Conservation (phyloP, 192 early-diverging fungal genomes). For the Umbelopsis isabellina region DNA sequence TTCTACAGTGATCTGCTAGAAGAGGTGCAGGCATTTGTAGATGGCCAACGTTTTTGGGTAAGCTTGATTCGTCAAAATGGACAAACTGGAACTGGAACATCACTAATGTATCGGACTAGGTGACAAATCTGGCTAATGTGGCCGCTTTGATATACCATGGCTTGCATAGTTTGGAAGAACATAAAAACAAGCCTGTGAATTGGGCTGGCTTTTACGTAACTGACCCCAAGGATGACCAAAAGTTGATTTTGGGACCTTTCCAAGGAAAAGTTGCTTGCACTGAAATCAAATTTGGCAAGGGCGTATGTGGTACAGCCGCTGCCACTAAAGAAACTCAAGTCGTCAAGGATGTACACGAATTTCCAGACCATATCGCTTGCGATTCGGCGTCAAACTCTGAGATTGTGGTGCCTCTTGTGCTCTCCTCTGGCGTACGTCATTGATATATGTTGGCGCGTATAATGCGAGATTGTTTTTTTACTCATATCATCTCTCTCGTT, state of each 20-base stretch:
- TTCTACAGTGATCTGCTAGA: conserved; percentile 72
- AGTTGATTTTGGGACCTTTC: conserved; percentile 87
- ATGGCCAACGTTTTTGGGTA: conserved; percentile 68
- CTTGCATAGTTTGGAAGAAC: conserved; percentile 65
- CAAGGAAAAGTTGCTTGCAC: conserved; percentile 92
- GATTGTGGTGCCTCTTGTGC: conserved; percentile 79
- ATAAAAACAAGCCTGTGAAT: conserved; percentile 66
- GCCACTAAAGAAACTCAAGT: conserved; percentile 55
- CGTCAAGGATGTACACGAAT: conserved; percentile 80
- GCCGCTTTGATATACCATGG: conserved; percentile 80
- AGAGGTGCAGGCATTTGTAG: conserved; percentile 64
- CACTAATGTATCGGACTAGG: conserved; percentile 28
- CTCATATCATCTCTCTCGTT: conserved; percentile 4
- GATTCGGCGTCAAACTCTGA: conserved; percentile 85
- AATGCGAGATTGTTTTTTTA: neutral
- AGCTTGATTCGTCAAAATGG: neutral
- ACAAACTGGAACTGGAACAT: neutral
- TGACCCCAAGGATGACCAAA: conserved; percentile 43
- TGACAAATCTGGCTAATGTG: conserved; percentile 82
- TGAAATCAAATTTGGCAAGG: conserved; percentile 76
- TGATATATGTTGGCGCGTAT: neutral
- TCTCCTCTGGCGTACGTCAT: conserved; percentile 15
- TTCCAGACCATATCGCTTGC: conserved; percentile 91
- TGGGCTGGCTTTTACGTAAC: conserved; percentile 86
- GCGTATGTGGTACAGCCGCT: conserved; percentile 91